Evolutionary conservation across 345 rosid species (phyloP), one percentile per base, ranked within the genome.

Genomic region (Citrus inodora): DNA sequence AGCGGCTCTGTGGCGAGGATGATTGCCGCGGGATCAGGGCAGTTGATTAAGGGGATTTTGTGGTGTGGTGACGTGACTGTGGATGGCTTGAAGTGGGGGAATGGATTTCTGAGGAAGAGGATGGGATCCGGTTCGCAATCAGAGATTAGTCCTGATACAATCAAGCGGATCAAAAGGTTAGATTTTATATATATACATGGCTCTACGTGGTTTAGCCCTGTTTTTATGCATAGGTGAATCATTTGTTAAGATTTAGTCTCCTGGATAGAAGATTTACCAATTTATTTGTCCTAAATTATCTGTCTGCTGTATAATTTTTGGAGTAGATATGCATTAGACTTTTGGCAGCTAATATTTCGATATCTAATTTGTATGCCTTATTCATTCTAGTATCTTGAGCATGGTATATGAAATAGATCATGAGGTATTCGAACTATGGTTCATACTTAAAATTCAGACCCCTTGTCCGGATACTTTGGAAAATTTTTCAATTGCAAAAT

Each of bases 1-100:
- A 90, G 94, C 40, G 74, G 87, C 25, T 73, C 80, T 22, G 86
- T 85, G 7, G 92, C 99, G 0, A 90, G 87, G 85, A 32, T 84
- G 87, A 96, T 96, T 67, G 98, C 99, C 0, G 86, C 95, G 0
- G 99, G 99, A 28, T 94, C 99, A 0, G 95, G 98, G 70, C 94
- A 93, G 78, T 48, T 96, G 79, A 89, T 96, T 5, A 89, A 83
- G 85, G 99, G 99, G 84, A 91, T 94, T 46, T 76, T 96, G 38
- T 96, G 99, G 97, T 91, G 97, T 79, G 99, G 99, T 0, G 95
- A 96, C 82, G 92, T 96, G 1, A 92, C 99, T 7, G 94, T 89
- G 67, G 97, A 94, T 83, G 84, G 97, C 81, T 80, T 96, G 80
- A 94, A 75, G 30, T 89, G 92, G 88, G 98, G 97, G 0, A 82